Evolutionary conservation across 306 rosid genomes (phyloP).

Genomic region (Crotalaria pallida): DNA sequence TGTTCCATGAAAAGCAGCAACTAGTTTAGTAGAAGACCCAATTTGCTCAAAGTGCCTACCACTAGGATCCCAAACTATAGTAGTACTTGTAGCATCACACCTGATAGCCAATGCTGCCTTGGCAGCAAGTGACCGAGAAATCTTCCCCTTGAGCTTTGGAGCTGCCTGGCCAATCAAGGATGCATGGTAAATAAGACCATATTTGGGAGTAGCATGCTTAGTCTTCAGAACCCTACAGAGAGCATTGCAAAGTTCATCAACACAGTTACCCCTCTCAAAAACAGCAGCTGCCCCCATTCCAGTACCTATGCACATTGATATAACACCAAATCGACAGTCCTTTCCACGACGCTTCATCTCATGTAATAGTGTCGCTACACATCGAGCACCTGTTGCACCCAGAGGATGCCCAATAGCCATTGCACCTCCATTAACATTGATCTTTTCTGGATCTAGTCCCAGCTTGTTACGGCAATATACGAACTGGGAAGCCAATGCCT

Average conservation of each 20-base stretch:
- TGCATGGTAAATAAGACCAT: constrained; percentile 95
- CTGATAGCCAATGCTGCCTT: constrained; percentile 76
- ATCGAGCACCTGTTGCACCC: constrained; percentile 95
- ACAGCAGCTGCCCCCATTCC: constrained; percentile 99
- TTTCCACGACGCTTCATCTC: constrained; percentile 93
- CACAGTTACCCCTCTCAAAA: constrained; percentile 68
- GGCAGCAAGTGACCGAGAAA: constrained; percentile 87
- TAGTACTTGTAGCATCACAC: constrained; percentile 82
- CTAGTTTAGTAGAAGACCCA: too few relatives aligned
- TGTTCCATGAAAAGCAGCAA: too few relatives aligned
- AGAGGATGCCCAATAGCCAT: constrained; percentile 93
- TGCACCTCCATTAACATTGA: constrained; percentile 96
- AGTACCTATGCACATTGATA: constrained; percentile 93
- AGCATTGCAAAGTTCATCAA: constrained; percentile 82
- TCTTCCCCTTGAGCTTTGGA: constrained; percentile 82
- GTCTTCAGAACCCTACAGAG: constrained; percentile 88
- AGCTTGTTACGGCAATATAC: constrained; percentile 87
- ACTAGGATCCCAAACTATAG: too few relatives aligned
- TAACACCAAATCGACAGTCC: constrained; percentile 84
- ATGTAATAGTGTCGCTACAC: constrained; percentile 77
- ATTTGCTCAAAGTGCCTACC: too few relatives aligned
- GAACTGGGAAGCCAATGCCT: constrained; percentile 96
- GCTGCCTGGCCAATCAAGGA: constrained; percentile 92
- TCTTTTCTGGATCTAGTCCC: constrained; percentile 82
- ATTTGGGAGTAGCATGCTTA: constrained; percentile 91